phyloP scores from a whole-genome alignment of 2,329 filamentous ascomycete species.

The Proliferodiscus dingleyae region DNA sequence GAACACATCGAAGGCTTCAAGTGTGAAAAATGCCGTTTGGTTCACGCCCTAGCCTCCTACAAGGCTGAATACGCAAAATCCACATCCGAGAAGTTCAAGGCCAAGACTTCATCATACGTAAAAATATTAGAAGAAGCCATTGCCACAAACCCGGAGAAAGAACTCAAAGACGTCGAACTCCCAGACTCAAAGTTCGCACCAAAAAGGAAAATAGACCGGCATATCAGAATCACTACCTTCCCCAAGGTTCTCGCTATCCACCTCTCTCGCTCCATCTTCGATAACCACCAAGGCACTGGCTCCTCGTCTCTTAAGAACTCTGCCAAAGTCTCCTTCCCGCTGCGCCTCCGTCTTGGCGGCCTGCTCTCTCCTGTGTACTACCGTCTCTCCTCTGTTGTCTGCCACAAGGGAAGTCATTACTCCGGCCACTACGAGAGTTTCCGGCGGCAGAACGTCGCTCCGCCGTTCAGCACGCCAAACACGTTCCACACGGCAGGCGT shows the following conservation, averaged over 20 bases:
- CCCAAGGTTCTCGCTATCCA: slow-evolving; percentile 90
- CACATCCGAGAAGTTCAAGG: slow-evolving; percentile 46
- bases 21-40: slow-evolving; percentile 86
- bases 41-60: slow-evolving; percentile 67
- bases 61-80: slow-evolving; percentile 52
- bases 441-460: slow-evolving; percentile 72
- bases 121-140: slow-evolving; percentile 64
- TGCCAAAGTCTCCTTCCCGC: slow-evolving; percentile 89
- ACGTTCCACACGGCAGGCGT: slow-evolving; percentile 71
- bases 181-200: slow-evolving; percentile 72
- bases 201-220: slow-evolving; percentile 77
- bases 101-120: slow-evolving; percentile 53
- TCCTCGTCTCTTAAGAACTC: slow-evolving; percentile 84
- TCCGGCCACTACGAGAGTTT: slow-evolving; percentile 98
- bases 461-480: slow-evolving; percentile 78
- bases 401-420: slow-evolving; percentile 91
- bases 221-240: slow-evolving; percentile 81
- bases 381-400: slow-evolving; percentile 79
- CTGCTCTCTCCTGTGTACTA: slow-evolving; percentile 75
- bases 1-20: slow-evolving; percentile 97
- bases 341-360: slow-evolving; percentile 76
- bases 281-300: no score
- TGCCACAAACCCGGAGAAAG: slow-evolving; percentile 73
- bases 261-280: slow-evolving; percentile 88
- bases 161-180: slow-evolving; percentile 66